Evolutionary conservation across 148 eudicot species (phyloP).

Genomic region (Camellia sinensis): DNA sequence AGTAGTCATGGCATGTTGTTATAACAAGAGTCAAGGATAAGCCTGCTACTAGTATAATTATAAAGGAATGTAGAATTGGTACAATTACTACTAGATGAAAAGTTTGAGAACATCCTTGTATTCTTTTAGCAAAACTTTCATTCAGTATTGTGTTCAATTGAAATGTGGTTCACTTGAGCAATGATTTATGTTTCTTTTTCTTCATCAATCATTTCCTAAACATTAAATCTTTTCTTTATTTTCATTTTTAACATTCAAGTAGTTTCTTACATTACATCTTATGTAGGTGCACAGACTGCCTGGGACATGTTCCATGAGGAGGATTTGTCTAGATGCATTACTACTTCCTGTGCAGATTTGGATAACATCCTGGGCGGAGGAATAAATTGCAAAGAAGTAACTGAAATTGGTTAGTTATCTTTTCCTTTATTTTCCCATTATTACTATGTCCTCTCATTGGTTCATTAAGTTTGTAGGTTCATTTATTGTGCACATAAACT

Average conservation of each 20-base stretch:
- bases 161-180: constrained; percentile 5
- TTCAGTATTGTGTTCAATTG: neutral
- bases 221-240: constrained; percentile 1
- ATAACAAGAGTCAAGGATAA: neutral
- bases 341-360: constrained; percentile 82
- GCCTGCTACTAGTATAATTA: neutral
- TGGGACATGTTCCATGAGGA: constrained; percentile 91
- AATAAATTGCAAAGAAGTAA: constrained; percentile 85
- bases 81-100: neutral
- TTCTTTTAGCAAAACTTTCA: neutral
- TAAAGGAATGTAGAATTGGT: neutral
- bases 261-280: constrained; percentile 6
- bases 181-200: constrained; percentile 1
- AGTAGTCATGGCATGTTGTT: neutral
- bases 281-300: constrained; percentile 79
- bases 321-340: constrained; percentile 50
- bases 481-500: neutral
- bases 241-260: too few species aligned
- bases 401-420: constrained; percentile 75
- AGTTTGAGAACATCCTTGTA: neutral
- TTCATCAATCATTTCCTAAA: neutral
- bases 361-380: constrained; percentile 90
- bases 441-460: neutral
- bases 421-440: neutral
- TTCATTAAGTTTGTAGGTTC: neutral